Base-by-base conservation (phyloP, 768 basidiomycete species). In the Hypsizygus marmoreus region DNA sequence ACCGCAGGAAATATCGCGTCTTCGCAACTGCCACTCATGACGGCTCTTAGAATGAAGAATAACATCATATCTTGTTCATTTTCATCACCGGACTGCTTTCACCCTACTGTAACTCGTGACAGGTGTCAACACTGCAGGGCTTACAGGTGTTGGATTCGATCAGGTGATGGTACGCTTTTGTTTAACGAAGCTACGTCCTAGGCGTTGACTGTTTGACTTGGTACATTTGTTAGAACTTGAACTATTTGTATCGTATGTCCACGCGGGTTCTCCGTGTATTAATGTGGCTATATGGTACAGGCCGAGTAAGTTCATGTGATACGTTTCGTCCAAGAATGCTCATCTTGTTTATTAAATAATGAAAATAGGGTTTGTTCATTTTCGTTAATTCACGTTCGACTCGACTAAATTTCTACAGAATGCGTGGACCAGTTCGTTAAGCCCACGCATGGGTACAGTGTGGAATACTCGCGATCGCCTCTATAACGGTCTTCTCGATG, bases 11-110 rank as follows among this genome's bases (percentile, higher is more conserved):
- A 62, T 22, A 69, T 81, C 19, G 78, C 73, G 1, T 60, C 67
- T 12, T 66, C 67, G 29, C 81, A 86, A 57, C 60, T 81, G 0
- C 77, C 81, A 1, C 65, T 86, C 16, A 66, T 84, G 55, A 70
- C 75, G 12, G 81, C 74, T 2, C 71, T 86, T 19, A 80, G 80
- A 1, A 79, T 77, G 50, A 54, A 47, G 22, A 84, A 86, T 60
- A 84, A 84, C 46, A 57, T 81, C 13, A 56, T 72, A 25, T 65
- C 66, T 5, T 63, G 70, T 70, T 19, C 41, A 65, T 52, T 12
- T 3, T 19, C 19, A n/a, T n/a, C n/a, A n/a, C 6, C 37, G 26
- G 4, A 24, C 4, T 33, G 3, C 23, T 33, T 22, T 17, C 26
- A 14, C 30, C n/a, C 24, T 11, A 3, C 2, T 25, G 36, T 19